Evolutionary conservation across 164 flowering plant genomes (phyloP), one percentile per base, ranked within the genome.

Genomic region (Liquidambar formosana): DNA sequence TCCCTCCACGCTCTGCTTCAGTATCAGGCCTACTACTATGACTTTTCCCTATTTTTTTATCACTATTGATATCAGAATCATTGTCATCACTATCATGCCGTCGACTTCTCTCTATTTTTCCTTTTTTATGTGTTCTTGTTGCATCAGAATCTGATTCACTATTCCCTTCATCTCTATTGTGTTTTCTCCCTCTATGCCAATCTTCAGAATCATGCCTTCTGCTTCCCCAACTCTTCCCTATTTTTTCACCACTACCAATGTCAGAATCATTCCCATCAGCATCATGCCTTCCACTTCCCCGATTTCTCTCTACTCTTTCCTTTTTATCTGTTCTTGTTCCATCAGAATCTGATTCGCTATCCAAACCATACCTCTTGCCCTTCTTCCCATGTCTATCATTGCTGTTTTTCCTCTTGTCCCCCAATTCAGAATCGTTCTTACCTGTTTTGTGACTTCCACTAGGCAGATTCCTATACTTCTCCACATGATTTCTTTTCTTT

Each of bases 261-360:
- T 64, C 81, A 51, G 77, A 72, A 21, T 65, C 75, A 52, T 70
- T 78, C 44, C 77, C 83, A 67, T 76, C 79, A 26, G 63, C 33
- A 47, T 76, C 82, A 70, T 77, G 79, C 67, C 80, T 80, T 44
- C 68, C 61, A 10, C 68, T 57, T 19, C 48, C 49, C n/a, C 21
- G 62, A 44, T 59, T 58, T 15, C 41, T 72, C 21, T 64, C 48
- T 10, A 27, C 54, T 48, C 46, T 74, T 60, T 45, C 62, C 59
- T 43, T 69, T 57, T 57, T 10, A n/a, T 25, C 51, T 45, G 58
- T 59, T 58, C 61, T 72, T 18, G 3, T 58, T 68, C 18, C 71
- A 47, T 73, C 76, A 45, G 65, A 48, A 46, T 74, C 76, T 51
- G 75, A 73, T 19, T 73, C 75, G 66, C 77, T 56, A 61, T 67